These are phyloP conservation scores for Corynespora cassiicola DNA, from an alignment of 2,329 filamentous ascomycete species.

Conservation along the genomic window DNA sequence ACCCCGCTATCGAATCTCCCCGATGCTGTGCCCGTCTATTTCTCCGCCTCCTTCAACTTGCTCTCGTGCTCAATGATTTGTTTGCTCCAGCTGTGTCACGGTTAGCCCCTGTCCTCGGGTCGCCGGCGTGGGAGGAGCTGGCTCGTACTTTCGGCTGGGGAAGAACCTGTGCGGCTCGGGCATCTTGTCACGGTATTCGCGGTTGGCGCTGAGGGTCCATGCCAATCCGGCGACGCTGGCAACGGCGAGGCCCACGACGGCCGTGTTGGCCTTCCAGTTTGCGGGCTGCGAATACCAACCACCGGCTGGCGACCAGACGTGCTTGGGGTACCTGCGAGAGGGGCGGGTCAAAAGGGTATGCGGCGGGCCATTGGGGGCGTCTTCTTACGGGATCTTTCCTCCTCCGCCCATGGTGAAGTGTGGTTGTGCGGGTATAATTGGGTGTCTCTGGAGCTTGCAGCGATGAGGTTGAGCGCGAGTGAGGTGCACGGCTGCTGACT, in stretches of 20 bases:
- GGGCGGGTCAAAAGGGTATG: slow-evolving; percentile 20
- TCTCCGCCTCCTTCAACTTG: slow-evolving; percentile 44
- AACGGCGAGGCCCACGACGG: slow-evolving; percentile 73
- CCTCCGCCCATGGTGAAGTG: slow-evolving; percentile 69
- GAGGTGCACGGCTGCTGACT: slow-evolving; percentile 15
- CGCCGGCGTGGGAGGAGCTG: slow-evolving; percentile 8
- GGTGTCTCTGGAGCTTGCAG: slow-evolving; percentile 22
- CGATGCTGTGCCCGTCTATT: slow-evolving; percentile 14
- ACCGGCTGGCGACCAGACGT: slow-evolving; percentile 98
- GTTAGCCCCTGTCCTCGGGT: slow-evolving; percentile 33
- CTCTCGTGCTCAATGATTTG: slow-evolving; percentile 74
- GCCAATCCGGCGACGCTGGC: slow-evolving; percentile 71
- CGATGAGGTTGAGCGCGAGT: slow-evolving; percentile 26
- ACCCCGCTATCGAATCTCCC: slow-evolving; percentile 13
- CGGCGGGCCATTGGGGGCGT: slow-evolving; percentile 16
- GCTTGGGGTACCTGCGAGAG: slow-evolving; percentile 86
- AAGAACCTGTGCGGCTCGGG: slow-evolving; percentile 80
- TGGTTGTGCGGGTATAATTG: slow-evolving; percentile 49
- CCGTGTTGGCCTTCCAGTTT: slow-evolving; percentile 95
- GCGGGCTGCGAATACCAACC: slow-evolving; percentile 95
- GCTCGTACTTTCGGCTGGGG: slow-evolving; percentile 80
- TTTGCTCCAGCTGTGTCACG: slow-evolving; percentile 67
- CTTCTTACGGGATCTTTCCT: slow-evolving; percentile 71
- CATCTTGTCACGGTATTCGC: slow-evolving; percentile 76
- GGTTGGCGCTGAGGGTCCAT: slow-evolving; percentile 76